A percentile compares a stretch with the other conserved stretches of the same genome.
Conservation (phyloP, 345 rosid genomes). For the Punica granatum region DNA sequence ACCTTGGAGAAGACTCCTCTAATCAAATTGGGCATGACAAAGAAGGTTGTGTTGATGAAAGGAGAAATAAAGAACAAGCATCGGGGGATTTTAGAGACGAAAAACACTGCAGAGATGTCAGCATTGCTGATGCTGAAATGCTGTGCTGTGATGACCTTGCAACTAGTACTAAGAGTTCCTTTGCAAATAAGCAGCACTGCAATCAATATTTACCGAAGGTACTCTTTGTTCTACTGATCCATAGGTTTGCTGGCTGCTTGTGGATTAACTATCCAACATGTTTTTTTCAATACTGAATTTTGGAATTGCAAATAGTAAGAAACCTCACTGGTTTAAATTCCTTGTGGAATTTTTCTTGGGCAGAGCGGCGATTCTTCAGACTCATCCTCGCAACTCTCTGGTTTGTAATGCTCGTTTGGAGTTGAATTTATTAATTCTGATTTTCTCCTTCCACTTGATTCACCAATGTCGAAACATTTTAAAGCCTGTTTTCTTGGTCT, state of each 20-base stretch:
- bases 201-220: conserved; percentile 16
- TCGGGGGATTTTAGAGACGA: background rate
- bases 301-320: background rate
- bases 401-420: conserved; percentile 16
- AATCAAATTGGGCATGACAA: background rate
- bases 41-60: background rate
- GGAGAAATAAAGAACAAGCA: background rate
- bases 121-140: background rate
- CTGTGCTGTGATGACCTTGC: background rate
- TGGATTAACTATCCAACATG: background rate
- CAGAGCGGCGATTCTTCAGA: conserved; percentile 25
- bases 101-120: background rate
- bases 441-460: background rate
- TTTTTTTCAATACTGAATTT: background rate
- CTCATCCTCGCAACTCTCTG: conserved; percentile 29
- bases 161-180: background rate
- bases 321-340: background rate
- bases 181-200: background rate
- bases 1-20: background rate
- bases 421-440: background rate
- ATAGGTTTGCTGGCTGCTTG: background rate
- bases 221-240: background rate
- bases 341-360: background rate
- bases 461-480: background rate
- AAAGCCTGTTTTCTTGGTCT: background rate